Conservation (phyloP, 2,329 filamentous ascomycete genomes). For the Graphilbum fragrans region DNA sequence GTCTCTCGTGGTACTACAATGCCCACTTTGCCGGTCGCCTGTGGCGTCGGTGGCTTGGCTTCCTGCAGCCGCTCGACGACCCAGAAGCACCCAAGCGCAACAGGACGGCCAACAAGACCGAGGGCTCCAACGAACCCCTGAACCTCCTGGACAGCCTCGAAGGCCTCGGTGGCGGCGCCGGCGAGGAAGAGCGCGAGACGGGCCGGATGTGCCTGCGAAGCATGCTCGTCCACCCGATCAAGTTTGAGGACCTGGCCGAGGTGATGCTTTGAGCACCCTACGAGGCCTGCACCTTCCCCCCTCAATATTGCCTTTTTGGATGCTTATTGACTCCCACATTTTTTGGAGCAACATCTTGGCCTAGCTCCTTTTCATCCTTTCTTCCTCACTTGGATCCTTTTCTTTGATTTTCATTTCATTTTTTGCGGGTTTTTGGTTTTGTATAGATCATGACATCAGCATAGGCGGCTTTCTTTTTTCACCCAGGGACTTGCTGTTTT, state of each 20-base stretch:
- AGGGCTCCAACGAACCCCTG: not conserved
- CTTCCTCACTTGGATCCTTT: not conserved
- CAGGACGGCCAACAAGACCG: not conserved
- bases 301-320: not conserved
- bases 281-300: not conserved
- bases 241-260: constrained; percentile 38
- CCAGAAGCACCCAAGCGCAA: constrained; percentile 1
- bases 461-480: not conserved
- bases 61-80: constrained; percentile 26
- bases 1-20: constrained; percentile 78
- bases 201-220: constrained; percentile 69
- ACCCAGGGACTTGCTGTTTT: not conserved
- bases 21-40: constrained; percentile 64
- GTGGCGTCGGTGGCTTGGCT: constrained; percentile 67
- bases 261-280: not conserved
- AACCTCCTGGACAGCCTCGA: constrained; percentile 13
- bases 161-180: constrained; percentile 27
- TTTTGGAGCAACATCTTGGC: not conserved
- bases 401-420: not conserved
- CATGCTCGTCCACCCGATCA: constrained; percentile 74
- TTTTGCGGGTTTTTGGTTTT: not conserved
- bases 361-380: not conserved
- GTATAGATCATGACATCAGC: not conserved
- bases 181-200: constrained; percentile 33
- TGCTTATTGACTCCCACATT: not conserved